Evolutionary conservation across 352 stramenopile genomes (phyloP).

Genomic region (Globisporangium mamillatum): DNA sequence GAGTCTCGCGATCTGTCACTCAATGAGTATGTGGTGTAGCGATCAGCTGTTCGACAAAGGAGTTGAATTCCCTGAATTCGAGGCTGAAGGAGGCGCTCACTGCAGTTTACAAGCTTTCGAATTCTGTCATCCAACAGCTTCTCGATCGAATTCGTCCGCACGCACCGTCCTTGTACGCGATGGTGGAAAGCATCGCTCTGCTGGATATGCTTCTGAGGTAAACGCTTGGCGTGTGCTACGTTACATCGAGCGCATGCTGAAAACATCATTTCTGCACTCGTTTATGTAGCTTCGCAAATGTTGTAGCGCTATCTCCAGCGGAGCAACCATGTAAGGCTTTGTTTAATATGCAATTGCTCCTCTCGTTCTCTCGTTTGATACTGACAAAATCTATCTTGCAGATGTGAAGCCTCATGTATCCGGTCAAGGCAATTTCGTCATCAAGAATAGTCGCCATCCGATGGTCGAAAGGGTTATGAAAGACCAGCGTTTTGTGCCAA

Average conservation of each 20-base stretch:
- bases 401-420: constrained; percentile 72
- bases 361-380: background rate
- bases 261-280: background rate
- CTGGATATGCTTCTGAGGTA: constrained; percentile 91
- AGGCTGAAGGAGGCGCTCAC: constrained; percentile 77
- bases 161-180: constrained; percentile 75
- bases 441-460: constrained; percentile 80
- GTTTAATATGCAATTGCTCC: background rate
- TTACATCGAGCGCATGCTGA: background rate
- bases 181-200: constrained; percentile 87
- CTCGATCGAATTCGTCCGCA: constrained; percentile 75
- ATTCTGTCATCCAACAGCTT: constrained; percentile 79
- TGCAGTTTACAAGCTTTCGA: constrained; percentile 88
- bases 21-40: constrained; percentile 29
- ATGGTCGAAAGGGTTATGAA: constrained; percentile 70
- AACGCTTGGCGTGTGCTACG: background rate
- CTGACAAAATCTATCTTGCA: constrained; percentile 15
- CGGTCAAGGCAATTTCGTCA: constrained; percentile 67
- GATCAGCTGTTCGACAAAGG: constrained; percentile 86
- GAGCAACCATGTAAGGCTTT: constrained; percentile 65
- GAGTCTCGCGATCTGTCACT: background rate
- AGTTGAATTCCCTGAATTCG: constrained; percentile 82
- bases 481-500: constrained; percentile 77
- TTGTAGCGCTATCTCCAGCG: constrained; percentile 72
- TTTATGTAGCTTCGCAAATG: constrained; percentile 76